Percentiles rank a stretch among this genome's conserved stretches.
Evolutionary conservation across 345 rosid species (phyloP).

Genomic region (Gossypium anomalum): DNA sequence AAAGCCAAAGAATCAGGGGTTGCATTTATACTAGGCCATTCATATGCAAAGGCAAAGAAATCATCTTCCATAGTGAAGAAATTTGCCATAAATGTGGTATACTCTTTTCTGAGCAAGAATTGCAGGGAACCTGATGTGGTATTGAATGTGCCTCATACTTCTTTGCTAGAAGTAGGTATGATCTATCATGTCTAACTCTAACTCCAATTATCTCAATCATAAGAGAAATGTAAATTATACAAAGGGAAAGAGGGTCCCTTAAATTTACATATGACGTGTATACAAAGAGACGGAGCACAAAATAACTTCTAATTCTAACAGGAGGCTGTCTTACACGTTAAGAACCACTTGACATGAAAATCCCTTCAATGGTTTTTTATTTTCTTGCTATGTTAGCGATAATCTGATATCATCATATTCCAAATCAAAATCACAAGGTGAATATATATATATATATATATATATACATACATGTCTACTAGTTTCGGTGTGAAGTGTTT

Average conservation of each 20-base stretch:
- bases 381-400: neutral
- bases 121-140: slow-evolving; percentile 62
- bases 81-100: slow-evolving; percentile 49
- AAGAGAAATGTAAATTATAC: neutral
- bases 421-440: neutral
- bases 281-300: neutral
- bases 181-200: slow-evolving; percentile 46
- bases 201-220: neutral
- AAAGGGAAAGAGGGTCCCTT: neutral
- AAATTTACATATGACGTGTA: neutral
- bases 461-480: too few species aligned
- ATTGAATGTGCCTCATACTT: slow-evolving; percentile 62
- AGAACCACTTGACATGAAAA: neutral
- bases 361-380: neutral
- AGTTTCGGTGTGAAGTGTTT: too few species aligned
- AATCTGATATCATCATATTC: neutral
- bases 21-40: slow-evolving; percentile 61
- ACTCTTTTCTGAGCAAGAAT: slow-evolving; percentile 64
- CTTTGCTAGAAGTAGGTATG: slow-evolving; percentile 78
- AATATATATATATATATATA: too few species aligned
- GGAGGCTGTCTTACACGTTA: too few species aligned
- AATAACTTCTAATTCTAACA: neutral
- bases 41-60: slow-evolving; percentile 59
- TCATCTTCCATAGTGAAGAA: slow-evolving; percentile 60
- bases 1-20: slow-evolving; percentile 70